A percentile compares a stretch with the other conserved stretches of the same genome.
Evolutionary conservation across 2,329 filamentous ascomycete species (phyloP).

Genomic region (Microthyrium microscopicum): DNA sequence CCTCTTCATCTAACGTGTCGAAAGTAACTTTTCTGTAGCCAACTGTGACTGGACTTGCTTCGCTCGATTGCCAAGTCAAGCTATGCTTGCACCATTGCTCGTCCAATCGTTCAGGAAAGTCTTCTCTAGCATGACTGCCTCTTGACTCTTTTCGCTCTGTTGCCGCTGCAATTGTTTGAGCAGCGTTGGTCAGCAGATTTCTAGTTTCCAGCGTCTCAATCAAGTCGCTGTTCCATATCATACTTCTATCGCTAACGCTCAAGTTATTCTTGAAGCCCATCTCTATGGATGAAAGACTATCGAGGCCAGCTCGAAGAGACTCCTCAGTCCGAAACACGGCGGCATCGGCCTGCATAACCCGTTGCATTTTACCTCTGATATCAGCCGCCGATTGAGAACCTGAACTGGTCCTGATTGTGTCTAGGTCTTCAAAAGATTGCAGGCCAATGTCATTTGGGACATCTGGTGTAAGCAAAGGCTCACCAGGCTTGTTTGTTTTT

Average conservation of each 20-base stretch:
- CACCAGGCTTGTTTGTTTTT: constrained; percentile 21
- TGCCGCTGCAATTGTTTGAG: constrained; percentile 29
- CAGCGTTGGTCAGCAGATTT: constrained; percentile 30
- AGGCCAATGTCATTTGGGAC: constrained; percentile 20
- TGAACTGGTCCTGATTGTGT: constrained; percentile 20
- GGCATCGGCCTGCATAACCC: constrained; percentile 29
- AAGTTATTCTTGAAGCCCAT: constrained; percentile 20
- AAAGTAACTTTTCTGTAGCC: constrained; percentile 26
- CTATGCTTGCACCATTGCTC: constrained; percentile 30
- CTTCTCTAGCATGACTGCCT: constrained; percentile 31
- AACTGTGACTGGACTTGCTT: constrained; percentile 23
- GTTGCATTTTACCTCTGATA: constrained; percentile 27
- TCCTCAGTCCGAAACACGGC: constrained; percentile 29
- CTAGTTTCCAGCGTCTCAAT: constrained; percentile 31
- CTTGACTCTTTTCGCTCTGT: constrained; percentile 27
- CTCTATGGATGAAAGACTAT: constrained; percentile 19
- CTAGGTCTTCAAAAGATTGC: constrained; percentile 19
- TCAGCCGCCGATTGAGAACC: constrained; percentile 22
- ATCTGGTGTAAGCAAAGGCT: constrained; percentile 16
- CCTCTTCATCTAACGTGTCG: constrained; percentile 27
- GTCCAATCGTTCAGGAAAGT: constrained; percentile 27
- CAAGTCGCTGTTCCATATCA: constrained; percentile 34
- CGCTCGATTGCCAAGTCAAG: constrained; percentile 27
- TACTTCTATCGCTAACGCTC: constrained; percentile 23
- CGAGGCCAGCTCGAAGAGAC: constrained; percentile 19